A percentile compares a stretch with the other conserved stretches of the same genome.
Conservation (phyloP, 176 grass and related monocot genomes). For the Triticum aestivum region IWGSC_CS_RefSeq_v2.1 NC_057811.1:137665231-137665730, state of each 20-base stretch:
- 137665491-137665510: not conserved
- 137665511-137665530: not conserved
- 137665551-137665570: constrained; percentile 19
- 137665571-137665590: constrained; percentile 28
- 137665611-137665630: constrained; percentile 80
- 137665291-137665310: not conserved
- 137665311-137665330: not conserved
- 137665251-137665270: not conserved
- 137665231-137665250: not conserved
- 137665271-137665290: constrained; percentile 2
- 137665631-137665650: constrained; percentile 73
- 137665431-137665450: constrained; percentile 98
- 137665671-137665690: constrained; percentile 9
- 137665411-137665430: constrained; percentile 68
- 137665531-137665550: not conserved
- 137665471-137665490: constrained; percentile 91
- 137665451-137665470: constrained; percentile 97
- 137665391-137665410: constrained; percentile 2
- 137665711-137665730: constrained; percentile 16
- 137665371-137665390: not conserved
- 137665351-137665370: not conserved
- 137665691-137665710: not conserved
- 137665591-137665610: constrained; percentile 76
- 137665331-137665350: not conserved
- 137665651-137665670: constrained; percentile 68